Conservation (phyloP, 495 filamentous ascomycete species). For the Lepidopterella palustris region DNA sequence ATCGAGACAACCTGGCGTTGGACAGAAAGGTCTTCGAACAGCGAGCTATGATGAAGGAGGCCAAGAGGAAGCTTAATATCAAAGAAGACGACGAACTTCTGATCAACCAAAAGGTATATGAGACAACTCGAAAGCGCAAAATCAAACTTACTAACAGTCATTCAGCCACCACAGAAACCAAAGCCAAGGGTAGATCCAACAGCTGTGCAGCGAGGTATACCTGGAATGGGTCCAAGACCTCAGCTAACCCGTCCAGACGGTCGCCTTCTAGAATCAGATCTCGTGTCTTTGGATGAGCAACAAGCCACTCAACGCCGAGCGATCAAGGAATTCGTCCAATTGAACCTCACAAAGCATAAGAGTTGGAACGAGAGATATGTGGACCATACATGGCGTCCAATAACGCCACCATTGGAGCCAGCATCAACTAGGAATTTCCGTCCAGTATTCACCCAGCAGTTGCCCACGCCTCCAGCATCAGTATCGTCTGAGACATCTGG, state of each 20-base stretch:
- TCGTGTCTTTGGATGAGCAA: slow-evolving; percentile 66
- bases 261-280: slow-evolving; percentile 63
- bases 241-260: slow-evolving; percentile 57
- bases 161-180: slow-evolving; percentile 39
- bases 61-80: slow-evolving; percentile 80
- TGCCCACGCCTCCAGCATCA: slow-evolving; percentile 81
- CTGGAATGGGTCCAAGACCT: slow-evolving; percentile 21
- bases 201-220: slow-evolving; percentile 43
- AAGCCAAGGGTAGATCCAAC: slow-evolving; percentile 50
- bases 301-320: slow-evolving; percentile 76
- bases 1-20: slow-evolving; percentile 65
- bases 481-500: slow-evolving; percentile 46
- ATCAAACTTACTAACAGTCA: slow-evolving; percentile 3
- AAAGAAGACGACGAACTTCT: slow-evolving; percentile 93
- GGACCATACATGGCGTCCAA: slow-evolving; percentile 73
- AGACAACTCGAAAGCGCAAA: neutral
- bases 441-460: slow-evolving; percentile 71
- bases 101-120: slow-evolving; percentile 80
- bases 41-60: slow-evolving; percentile 70
- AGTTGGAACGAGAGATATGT: slow-evolving; percentile 81
- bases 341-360: slow-evolving; percentile 72
- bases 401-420: slow-evolving; percentile 65
- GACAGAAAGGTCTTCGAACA: slow-evolving; percentile 75
- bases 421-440: slow-evolving; percentile 57
- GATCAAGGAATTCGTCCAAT: slow-evolving; percentile 68